Evolutionary conservation across 768 basidiomycete genomes (phyloP).

Genomic region (Peribolospora kevripleyi): DNA sequence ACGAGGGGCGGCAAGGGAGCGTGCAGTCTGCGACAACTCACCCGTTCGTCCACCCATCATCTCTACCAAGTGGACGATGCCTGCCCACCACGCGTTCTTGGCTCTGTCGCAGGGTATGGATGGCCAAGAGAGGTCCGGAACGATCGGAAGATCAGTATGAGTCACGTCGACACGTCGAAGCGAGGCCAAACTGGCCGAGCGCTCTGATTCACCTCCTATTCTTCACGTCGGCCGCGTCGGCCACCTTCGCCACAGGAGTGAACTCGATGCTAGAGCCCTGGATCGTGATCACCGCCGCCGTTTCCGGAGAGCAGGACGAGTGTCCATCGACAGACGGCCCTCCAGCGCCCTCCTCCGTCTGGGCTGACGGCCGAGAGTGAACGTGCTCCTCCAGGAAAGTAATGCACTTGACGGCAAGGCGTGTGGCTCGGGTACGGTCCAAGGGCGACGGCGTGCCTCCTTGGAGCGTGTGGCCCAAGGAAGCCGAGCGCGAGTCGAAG

Average conservation of each 20-base stretch:
- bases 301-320: neutral
- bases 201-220: conserved; percentile 30
- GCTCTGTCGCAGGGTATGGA: too few relatives aligned
- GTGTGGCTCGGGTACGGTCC: conserved; percentile 73
- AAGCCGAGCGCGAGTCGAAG: conserved; percentile 87
- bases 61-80: too few relatives aligned
- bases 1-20: too few relatives aligned
- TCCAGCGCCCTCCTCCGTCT: conserved; percentile 21
- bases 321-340: neutral
- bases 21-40: too few relatives aligned
- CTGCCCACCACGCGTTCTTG: too few relatives aligned
- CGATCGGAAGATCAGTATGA: too few relatives aligned
- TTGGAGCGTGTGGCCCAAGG: conserved; percentile 91
- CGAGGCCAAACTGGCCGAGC: too few relatives aligned
- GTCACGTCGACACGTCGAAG: too few relatives aligned
- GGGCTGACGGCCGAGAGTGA: conserved; percentile 17
- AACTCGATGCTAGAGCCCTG: conserved; percentile 56
- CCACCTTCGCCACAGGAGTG: conserved; percentile 64
- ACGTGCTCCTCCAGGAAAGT: conserved; percentile 52
- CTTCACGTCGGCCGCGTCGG: conserved; percentile 69
- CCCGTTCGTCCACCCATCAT: too few relatives aligned
- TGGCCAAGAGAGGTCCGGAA: too few relatives aligned
- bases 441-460: conserved; percentile 86
- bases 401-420: conserved; percentile 81
- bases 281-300: conserved; percentile 58